Conservation (phyloP, 352 stramenopile species). For the Pythium angustatum region DNA sequence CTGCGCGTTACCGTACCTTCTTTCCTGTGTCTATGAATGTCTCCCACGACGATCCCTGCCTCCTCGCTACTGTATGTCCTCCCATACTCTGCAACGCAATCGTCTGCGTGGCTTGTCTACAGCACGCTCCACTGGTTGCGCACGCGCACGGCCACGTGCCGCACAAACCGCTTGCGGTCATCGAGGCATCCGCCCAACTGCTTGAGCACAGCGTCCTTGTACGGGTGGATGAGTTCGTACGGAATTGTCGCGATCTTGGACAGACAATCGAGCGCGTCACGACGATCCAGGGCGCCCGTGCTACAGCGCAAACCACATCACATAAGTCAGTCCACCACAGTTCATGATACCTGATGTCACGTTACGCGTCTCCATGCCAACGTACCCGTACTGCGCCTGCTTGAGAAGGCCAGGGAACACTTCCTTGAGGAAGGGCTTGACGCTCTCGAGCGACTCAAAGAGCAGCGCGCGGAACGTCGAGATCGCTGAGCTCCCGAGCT, state of each 20-base stretch:
- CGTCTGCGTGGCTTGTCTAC: too few relatives aligned
- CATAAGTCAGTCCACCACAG: not conserved
- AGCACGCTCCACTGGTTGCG: conserved; percentile 91
- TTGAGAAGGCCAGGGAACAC: conserved; percentile 83
- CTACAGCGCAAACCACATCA: conserved; percentile 28
- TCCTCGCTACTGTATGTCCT: too few relatives aligned
- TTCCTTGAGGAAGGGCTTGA: conserved; percentile 84
- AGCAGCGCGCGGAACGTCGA: conserved; percentile 77
- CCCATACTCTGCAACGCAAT: too few relatives aligned
- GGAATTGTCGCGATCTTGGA: conserved; percentile 76
- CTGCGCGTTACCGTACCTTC: too few relatives aligned
- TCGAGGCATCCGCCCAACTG: conserved; percentile 78
- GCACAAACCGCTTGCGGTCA: conserved; percentile 87
- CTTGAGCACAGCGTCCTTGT: conserved; percentile 82
- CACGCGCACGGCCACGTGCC: conserved; percentile 84
- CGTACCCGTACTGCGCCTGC: conserved; percentile 78
- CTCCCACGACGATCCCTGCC: too few relatives aligned
- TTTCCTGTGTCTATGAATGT: too few relatives aligned
- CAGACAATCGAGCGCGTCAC: conserved; percentile 77
- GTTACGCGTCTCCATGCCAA: too few relatives aligned
- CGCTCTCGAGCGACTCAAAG: conserved; percentile 73
- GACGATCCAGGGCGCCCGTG: conserved; percentile 58
- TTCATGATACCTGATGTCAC: not conserved
- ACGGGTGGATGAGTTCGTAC: conserved; percentile 87
- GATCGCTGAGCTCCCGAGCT: conserved; percentile 78